Conservation (phyloP, 192 early-diverging fungal species). For the Backusella morwellensis region DNA sequence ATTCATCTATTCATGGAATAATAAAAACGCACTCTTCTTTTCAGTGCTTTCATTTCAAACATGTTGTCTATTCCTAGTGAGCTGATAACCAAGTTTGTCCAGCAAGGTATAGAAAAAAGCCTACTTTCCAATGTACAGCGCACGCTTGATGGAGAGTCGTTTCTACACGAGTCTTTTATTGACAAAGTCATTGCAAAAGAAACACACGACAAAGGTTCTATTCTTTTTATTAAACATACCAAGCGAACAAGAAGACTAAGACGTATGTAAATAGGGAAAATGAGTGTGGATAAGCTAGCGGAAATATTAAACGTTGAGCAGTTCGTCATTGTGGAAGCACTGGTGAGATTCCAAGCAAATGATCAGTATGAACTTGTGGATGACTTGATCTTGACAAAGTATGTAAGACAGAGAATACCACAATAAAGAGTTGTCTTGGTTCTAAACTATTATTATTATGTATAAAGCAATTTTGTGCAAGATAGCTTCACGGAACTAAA, state of each 20-base stretch:
- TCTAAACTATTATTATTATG: background rate
- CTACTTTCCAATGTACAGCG: background rate
- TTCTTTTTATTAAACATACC: background rate
- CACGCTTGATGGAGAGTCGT: background rate
- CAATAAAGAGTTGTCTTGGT: background rate
- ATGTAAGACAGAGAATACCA: background rate
- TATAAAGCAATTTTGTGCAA: background rate
- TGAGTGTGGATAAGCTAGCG: background rate
- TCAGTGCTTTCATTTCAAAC: background rate
- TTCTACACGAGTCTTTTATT: constrained; percentile 3
- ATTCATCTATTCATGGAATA: too few relatives aligned
- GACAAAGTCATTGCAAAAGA: background rate
- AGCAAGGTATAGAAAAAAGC: background rate
- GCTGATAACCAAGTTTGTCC: background rate
- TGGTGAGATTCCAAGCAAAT: background rate
- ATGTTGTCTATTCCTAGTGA: background rate
- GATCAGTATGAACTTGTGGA: background rate
- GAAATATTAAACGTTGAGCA: background rate
- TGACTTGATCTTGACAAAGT: background rate
- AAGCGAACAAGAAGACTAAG: background rate
- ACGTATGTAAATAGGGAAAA: background rate
- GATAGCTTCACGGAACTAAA: background rate
- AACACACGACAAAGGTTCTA: background rate
- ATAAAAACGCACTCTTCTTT: too few relatives aligned
- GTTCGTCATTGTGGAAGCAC: background rate